Evolutionary conservation across 148 eudicot species (phyloP).

Genomic region (Drosera capensis): DNA sequence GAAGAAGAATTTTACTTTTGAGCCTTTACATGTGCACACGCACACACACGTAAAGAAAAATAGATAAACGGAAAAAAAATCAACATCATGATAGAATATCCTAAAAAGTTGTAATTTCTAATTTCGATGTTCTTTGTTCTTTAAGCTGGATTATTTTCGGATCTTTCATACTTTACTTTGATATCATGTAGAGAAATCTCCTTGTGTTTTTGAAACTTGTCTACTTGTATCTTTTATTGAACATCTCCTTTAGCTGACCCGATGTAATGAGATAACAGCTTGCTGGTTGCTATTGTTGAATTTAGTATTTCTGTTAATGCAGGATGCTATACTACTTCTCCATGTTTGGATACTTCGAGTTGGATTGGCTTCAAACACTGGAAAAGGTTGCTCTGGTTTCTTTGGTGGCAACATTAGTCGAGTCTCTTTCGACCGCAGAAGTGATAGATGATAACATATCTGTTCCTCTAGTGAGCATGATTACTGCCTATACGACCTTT

Average conservation of each 20-base stretch:
- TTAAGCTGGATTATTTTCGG: neutral
- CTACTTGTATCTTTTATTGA: too few relatives aligned
- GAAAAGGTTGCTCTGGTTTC: constrained; percentile 59
- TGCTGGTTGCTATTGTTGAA: neutral
- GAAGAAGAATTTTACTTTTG: too few relatives aligned
- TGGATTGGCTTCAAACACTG: constrained; percentile 40
- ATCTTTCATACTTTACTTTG: too few relatives aligned
- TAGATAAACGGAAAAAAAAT: too few relatives aligned
- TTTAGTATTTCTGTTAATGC: constrained; percentile 5
- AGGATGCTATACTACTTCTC: constrained; percentile 90
- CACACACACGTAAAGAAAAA: too few relatives aligned
- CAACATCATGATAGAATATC: too few relatives aligned
- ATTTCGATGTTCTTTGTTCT: neutral
- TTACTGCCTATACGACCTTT: constrained; percentile 35
- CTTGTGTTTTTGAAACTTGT: too few relatives aligned
- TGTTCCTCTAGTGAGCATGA: constrained; percentile 65
- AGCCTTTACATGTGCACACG: too few relatives aligned
- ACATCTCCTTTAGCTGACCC: too few relatives aligned
- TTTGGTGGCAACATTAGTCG: constrained; percentile 55
- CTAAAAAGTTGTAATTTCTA: neutral
- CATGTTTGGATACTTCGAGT: constrained; percentile 52
- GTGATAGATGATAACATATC: constrained; percentile 73
- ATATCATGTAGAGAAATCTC: too few relatives aligned
- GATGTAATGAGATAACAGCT: neutral
- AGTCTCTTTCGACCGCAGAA: constrained; percentile 49